Conservation (phyloP, 2,329 filamentous ascomycete species). For the Xylariaceae sp. region DNA sequence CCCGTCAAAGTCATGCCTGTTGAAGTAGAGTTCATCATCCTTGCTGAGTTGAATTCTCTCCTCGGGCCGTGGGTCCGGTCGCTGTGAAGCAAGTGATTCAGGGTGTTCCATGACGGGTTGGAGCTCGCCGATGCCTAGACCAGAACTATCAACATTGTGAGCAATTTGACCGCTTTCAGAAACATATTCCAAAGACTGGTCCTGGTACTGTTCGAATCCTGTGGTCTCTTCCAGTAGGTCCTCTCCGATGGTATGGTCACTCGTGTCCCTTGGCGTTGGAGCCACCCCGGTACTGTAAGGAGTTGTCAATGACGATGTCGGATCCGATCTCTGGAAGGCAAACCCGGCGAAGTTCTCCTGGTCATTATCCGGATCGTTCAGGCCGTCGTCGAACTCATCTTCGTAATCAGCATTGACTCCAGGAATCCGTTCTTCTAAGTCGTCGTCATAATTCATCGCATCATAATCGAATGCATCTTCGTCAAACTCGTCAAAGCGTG, state of each 20-base stretch:
- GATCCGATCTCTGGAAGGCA: constrained; percentile 51
- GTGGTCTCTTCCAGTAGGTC: constrained; percentile 47
- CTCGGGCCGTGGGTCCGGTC: constrained; percentile 13
- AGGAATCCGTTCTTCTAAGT: constrained; percentile 62
- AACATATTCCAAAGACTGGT: constrained; percentile 2
- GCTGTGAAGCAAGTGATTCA: constrained; percentile 20
- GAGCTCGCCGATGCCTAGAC: constrained; percentile 42
- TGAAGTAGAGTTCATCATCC: constrained; percentile 65
- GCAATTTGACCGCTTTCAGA: constrained; percentile 9
- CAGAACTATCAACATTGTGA: constrained; percentile 26
- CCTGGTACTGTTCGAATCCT: constrained; percentile 22
- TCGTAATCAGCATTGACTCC: constrained; percentile 47
- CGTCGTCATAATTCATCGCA: constrained; percentile 60
- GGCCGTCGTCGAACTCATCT: constrained; percentile 36
- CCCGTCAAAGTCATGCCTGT: constrained; percentile 51
- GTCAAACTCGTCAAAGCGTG: constrained; percentile 57
- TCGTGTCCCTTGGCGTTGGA: constrained; percentile 50
- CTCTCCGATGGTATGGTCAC: constrained; percentile 53
- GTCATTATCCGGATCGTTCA: constrained; percentile 47
- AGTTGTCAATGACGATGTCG: constrained; percentile 46
- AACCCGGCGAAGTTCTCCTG: constrained; percentile 59
- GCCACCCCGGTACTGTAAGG: constrained; percentile 44
- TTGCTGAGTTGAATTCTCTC: constrained; percentile 24
- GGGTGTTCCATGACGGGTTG: constrained; percentile 20
- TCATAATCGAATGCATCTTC: constrained; percentile 58